Base-by-base conservation (phyloP, 345 rosid species). In the Aurinia saxatilis region DNA sequence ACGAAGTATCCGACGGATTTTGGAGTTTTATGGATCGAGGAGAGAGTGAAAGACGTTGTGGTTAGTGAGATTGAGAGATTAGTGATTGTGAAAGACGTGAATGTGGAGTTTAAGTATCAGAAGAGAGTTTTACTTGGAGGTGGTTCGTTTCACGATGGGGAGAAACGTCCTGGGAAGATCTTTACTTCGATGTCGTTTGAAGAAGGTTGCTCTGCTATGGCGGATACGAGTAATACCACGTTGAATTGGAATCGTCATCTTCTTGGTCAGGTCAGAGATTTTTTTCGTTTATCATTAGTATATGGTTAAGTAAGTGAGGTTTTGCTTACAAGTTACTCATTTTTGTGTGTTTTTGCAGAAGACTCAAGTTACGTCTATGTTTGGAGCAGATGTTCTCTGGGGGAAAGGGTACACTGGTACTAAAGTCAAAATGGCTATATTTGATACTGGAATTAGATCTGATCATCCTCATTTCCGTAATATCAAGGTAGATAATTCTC, bases 391-490 rank as follows among this genome's bases (percentile, higher is more conserved):
- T 57, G 82, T 34, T 50, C 91, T 92, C 8, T 92, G 98, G 98
- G 59, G 65, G 53, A 90, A 89, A 59, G 98, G 98, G n/a, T 82
- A 80, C 50, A 85, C 95, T 31, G 98, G 97, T 68, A 72, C 83
- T 69, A 92, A 90, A 74, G 97, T 92, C n/a, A 92, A 80, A 74
- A 90, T 92, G 98, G 97, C 97, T 18, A 90, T 92, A 73, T 92
- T 92, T 73, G 98, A 92, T 78, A 92, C 98, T 5, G 98, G 98
- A 31, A 90, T 92, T 40, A 89, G 96, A 60, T 71, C 86, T 74
- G 83, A 81, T 72, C 98, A 92, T 33, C 98, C 97, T 1, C 98
- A 92, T 79, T 89, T 92, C 72, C 96, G 95, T 38, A 92, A 89
- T 54, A 92, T 92, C 64, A 87, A 89, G 96, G 98, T 89, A 76